These are phyloP conservation scores for Bipolaris sorokiniana DNA, from an alignment of 2,329 filamentous ascomycete species.

Conservation along the genomic window DNA sequence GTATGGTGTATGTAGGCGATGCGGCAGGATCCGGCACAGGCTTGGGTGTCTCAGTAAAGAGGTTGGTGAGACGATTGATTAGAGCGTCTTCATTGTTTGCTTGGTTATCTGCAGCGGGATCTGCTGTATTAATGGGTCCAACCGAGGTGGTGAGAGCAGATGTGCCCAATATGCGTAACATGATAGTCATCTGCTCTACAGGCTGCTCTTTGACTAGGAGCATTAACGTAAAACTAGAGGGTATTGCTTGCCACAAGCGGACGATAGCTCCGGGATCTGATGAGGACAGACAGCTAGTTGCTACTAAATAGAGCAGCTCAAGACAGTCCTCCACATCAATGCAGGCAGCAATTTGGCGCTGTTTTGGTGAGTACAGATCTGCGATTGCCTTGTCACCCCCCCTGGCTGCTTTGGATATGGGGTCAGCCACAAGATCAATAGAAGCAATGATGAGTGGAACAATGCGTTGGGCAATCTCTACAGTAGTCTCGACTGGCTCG, in stretches of 20 bases:
- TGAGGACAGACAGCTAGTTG: constrained; percentile 62
- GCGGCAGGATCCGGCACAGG: constrained; percentile 32
- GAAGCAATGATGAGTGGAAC: constrained; percentile 54
- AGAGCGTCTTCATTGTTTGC: constrained; percentile 54
- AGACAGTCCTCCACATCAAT: constrained; percentile 70
- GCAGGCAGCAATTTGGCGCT: constrained; percentile 58
- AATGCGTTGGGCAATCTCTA: constrained; percentile 64
- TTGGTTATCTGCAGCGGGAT: constrained; percentile 48
- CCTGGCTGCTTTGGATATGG: constrained; percentile 49
- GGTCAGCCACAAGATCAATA: constrained; percentile 62
- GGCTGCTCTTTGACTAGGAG: constrained; percentile 72
- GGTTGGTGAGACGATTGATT: constrained; percentile 67
- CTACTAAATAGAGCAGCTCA: constrained; percentile 68
- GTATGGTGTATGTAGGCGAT: not conserved
- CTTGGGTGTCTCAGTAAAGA: constrained; percentile 64
- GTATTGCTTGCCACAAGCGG: constrained; percentile 71
- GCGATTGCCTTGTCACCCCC: constrained; percentile 34
- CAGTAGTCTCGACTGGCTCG: constrained; percentile 65
- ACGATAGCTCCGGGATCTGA: constrained; percentile 49
- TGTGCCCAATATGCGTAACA: constrained; percentile 70
- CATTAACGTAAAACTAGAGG: constrained; percentile 69
- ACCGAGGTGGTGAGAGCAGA: constrained; percentile 69
- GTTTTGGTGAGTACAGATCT: constrained; percentile 46
- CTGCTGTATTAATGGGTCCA: constrained; percentile 65
- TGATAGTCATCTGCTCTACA: constrained; percentile 65